phyloP scores from a whole-genome alignment of 2,329 filamentous ascomycete species.

The Mycogone perniciosa region DNA sequence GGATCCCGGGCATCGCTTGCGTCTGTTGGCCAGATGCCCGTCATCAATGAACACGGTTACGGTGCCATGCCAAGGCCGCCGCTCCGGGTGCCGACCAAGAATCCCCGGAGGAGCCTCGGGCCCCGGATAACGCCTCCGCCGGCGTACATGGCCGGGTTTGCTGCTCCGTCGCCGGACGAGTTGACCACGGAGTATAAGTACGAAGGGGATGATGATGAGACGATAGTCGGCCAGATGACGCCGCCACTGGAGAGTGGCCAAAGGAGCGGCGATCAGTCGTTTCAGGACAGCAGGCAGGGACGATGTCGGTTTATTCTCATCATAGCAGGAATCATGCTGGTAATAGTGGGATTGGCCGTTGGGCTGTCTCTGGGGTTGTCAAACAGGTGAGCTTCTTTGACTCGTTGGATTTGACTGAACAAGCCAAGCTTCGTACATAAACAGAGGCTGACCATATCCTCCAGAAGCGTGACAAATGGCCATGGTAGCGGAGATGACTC shows the following conservation, averaged over 20 bases:
- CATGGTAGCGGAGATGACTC: not conserved
- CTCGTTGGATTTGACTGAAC: not conserved
- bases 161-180: not conserved
- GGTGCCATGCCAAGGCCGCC: slow-evolving; percentile 18
- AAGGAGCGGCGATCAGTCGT: slow-evolving; percentile 14
- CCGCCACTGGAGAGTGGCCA: slow-evolving; percentile 7
- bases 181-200: slow-evolving; percentile 1
- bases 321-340: slow-evolving; percentile 23
- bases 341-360: slow-evolving; percentile 32
- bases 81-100: slow-evolving; percentile 26
- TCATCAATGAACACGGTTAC: slow-evolving; percentile 31
- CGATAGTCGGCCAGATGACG: slow-evolving; percentile 5
- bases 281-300: slow-evolving; percentile 14
- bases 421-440: not conserved
- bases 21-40: slow-evolving; percentile 28
- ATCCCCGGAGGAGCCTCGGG: slow-evolving; percentile 19
- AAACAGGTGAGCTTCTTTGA: slow-evolving; percentile 25
- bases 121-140: slow-evolving; percentile 14
- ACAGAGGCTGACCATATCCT: not conserved
- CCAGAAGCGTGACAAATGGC: not conserved
- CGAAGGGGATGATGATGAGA: slow-evolving; percentile 11
- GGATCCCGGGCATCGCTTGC: slow-evolving; percentile 19
- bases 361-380: slow-evolving; percentile 36
- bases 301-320: slow-evolving; percentile 30
- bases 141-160: slow-evolving; percentile 11